Conservation (phyloP, 371 early-diverging fungal genomes). For the Zopfochytrium polystomum region DNA sequence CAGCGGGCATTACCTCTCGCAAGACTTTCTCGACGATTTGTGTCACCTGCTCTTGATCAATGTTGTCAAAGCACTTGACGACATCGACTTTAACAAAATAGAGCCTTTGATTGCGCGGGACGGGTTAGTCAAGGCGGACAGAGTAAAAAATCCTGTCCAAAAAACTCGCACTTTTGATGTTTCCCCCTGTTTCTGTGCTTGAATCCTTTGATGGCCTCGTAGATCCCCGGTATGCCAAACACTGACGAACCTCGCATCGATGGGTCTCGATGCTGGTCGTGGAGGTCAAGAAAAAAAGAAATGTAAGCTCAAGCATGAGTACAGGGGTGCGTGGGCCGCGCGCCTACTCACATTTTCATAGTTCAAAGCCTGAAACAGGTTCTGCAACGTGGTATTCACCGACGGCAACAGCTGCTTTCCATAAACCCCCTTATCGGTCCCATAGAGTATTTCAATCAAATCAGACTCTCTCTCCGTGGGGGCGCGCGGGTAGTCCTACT, state of each 20-base stretch:
- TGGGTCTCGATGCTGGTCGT: not conserved
- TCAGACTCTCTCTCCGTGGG: too few species aligned
- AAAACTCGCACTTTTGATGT: slow-evolving; percentile 12
- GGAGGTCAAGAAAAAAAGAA: too few species aligned
- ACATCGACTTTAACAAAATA: slow-evolving; percentile 87
- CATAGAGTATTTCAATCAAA: too few species aligned
- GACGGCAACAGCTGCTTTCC: too few species aligned
- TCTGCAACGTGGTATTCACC: slow-evolving; percentile 40
- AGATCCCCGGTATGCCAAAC: slow-evolving; percentile 56
- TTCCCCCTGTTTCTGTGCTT: slow-evolving; percentile 23
- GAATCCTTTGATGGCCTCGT: slow-evolving; percentile 49
- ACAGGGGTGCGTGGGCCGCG: too few species aligned
- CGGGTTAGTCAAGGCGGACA: slow-evolving; percentile 3
- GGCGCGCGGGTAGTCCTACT: too few species aligned
- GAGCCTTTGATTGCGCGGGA: slow-evolving; percentile 30
- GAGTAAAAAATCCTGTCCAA: too few species aligned
- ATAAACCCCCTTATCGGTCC: too few species aligned
- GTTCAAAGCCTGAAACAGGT: slow-evolving; percentile 45
- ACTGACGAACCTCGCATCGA: slow-evolving; percentile 47
- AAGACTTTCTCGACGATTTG: slow-evolving; percentile 54
- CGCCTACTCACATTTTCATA: slow-evolving; percentile 55
- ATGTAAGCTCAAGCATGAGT: too few species aligned
- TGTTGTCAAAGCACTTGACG: slow-evolving; percentile 71
- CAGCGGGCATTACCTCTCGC: slow-evolving; percentile 48
- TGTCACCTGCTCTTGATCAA: slow-evolving; percentile 66